Evolutionary conservation across 768 basidiomycete genomes (phyloP), one percentile per base, ranked within the genome.

Genomic region (Calocybe indica): DNA sequence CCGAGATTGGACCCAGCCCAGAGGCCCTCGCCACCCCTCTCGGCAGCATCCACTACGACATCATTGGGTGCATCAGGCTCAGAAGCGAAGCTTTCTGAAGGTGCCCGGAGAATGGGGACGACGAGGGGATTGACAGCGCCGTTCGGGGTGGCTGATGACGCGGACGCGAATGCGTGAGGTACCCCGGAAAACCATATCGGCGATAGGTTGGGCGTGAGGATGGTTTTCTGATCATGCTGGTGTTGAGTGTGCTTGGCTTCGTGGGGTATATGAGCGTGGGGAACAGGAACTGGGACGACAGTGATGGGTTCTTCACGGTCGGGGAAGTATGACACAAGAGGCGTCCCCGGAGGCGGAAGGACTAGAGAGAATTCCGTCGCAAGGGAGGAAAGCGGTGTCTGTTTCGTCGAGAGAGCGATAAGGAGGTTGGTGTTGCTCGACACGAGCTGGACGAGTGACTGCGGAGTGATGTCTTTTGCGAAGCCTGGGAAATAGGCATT

Each of bases 291-390:
- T 12, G 88, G 87, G 31, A 92, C 75, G 22, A 88, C 69, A 0
- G 75, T 78, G 1, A 78, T 65, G 0, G 80, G 72, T n/a, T 77
- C 76, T n/a, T 78, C 65, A 36, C 88, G 80, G 59, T 80, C 75
- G 22, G 83, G 83, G 72, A 92, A 90, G 64, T 95, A 89, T 3
- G 93, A 94, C 52, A 95, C 61, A 42, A 96, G 77, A 2, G 85
- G 84, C 0, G 85, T 85, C 1, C 84, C 84, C 1, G 92, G 87
- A 5, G 92, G 90, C 12, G 89, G 88, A 22, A 91, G 84, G 45
- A 92, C 79, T 47, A 98, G 75, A 34, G 88, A 88, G 73, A 98
- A 98, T 70, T 99, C 96, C 42, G 90, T 65, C 0, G 92, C 90
- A 46, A 95, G 78, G 9, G 86, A 79, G 9, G 81, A 74, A 7